Base-by-base conservation (phyloP, 2,329 filamentous ascomycete species). In the Exophiala sideris region DNA sequence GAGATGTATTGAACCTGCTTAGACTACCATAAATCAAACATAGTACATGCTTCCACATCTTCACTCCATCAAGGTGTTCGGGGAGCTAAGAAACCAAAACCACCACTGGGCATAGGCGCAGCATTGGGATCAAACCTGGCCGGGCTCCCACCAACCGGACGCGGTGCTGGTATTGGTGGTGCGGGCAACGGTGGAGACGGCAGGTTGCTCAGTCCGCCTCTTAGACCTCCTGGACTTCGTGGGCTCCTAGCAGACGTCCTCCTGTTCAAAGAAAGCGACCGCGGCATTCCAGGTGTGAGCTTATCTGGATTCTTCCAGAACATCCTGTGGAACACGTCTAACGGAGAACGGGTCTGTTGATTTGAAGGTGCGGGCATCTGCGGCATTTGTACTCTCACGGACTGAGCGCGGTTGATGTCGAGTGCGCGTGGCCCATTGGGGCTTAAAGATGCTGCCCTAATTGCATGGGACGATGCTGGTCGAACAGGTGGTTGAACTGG, bases 381-480 rank as follows among this genome's bases (percentile, higher is more conserved):
- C 14, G 5, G 34, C 20, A 21, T 48, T 20, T 34, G 39, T 14
- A 39, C 35, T 40, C 14, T 24, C 24, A 50, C n/a, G 20, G 21
- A 21, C 21, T 42, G 36, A 24, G n/a, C 29, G 35, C 47, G 47
- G 38, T 50, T 50, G 47, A 50, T 39, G 36, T 18, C 24, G 10
- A 50, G 12, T 2, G 47, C 47, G 35, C 47, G 47, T 7, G 47
- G 20, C 5, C 16, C 16, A 34, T 32, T 46, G 29, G n/a, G 3
- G 20, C 29, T 10, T 9, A 35, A 3, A n/a, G 33, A n/a, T 35
- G n/a, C 33, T 9, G 33, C 33, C n/a, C 9, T 3, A n/a, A n/a
- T n/a, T 35, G 33, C 9, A 9, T 9, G 33, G 9, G 33, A 35
- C 33, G 9, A n/a, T 9, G 9, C 9, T 9, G 33, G 8, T 35